Base-by-base conservation (phyloP, 1,139 yeast genomes). In the Yamadazyma oceani region DNA sequence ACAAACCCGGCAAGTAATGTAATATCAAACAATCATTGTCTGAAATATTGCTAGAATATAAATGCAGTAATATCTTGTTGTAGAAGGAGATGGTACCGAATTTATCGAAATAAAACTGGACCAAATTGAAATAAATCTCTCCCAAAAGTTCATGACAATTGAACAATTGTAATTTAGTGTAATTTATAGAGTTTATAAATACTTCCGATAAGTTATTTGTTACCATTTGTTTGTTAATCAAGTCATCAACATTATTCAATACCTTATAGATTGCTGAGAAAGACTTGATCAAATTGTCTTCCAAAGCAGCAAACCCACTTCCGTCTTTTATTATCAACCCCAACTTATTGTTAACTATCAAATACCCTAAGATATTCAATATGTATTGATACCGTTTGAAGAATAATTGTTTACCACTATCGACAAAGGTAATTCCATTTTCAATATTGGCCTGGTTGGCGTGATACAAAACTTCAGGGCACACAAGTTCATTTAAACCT, bases 131-230 rank as follows among this genome's bases (percentile, higher is more conserved):
- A 22, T 84, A 61, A 3, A 88, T 64, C 53, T 81, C 85, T 29
- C 92, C 84, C 42, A 90, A 61, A 3, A 73, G 55, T 50, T 87
- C 96, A 55, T 89, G 95, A 49, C 82, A 82, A 35, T 66, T 68
- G 41, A 79, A 72, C 24, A 86, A 62, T 48, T 80, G 80, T 36
- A 76, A 76, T 43, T 87, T 78, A 51, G 85, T 75, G 50, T 75
- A 80, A 34, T 69, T 69, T 34, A 82, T 58, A 13, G 78, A 68
- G 48, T 79, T 77, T 32, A 77, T 72, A 48, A 85, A 80, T 10
- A 76, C 58, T 42, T 75, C 69, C 40, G 67, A 62, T 26, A 68
- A 49, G 39, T 61, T 66, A 32, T 55, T 57, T 2, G 74, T 62
- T 50, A 55, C 72, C 46, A 73, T 79, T 16, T 85, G 82, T 46